Evolutionary conservation across 805 yeast species (phyloP), one percentile per base, ranked within the genome.

Genomic region (Grigorovia yakushimaensis): DNA sequence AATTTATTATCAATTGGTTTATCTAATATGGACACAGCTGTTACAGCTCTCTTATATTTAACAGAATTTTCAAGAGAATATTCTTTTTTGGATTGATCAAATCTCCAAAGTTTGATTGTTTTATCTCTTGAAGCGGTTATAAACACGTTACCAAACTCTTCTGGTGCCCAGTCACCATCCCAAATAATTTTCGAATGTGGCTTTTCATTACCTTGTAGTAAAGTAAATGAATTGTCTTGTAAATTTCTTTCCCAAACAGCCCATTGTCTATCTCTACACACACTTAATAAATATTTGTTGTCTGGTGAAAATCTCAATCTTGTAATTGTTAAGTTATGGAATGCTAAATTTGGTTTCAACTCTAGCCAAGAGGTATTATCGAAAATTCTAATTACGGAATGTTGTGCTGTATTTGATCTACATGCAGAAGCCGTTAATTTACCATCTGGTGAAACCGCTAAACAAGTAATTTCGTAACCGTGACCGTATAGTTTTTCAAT

Each of bases 401-500:
- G 97, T 50, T 79, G 79, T 17, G 78, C 76, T 7, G 80, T 77
- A 63, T 91, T 91, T 3, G 98, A 88, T 51, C 82, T 77, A 70
- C 97, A 91, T n/a, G 97, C 85, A 8, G 95, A 80, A 2, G 96
- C 96, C 41, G 93, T 73, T 22, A 83, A 62, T 36, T 67, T 61
- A 13, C 78, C 75, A 55, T 76, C 80, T 4, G 82, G 79, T 8
- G 88, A 78, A 1, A 81, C 75, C 46, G 85, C 95, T 38, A 88
- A 73, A 41, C 91, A 76, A 0, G 88, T 79, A 37, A 89, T 79
- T 62, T 94, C 99, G 65, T 88, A 94, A 8, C 99, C 99, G 64
- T 93, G 99, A 0, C 99, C 99, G 59, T 93, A 93, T 41, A 93
- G 66, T 62, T 93, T 93, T 58, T 93, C 98, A 47, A 83, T 70